Base-by-base conservation (phyloP, 495 filamentous ascomycete genomes). In the Aspergillus mulundensis region DNA sequence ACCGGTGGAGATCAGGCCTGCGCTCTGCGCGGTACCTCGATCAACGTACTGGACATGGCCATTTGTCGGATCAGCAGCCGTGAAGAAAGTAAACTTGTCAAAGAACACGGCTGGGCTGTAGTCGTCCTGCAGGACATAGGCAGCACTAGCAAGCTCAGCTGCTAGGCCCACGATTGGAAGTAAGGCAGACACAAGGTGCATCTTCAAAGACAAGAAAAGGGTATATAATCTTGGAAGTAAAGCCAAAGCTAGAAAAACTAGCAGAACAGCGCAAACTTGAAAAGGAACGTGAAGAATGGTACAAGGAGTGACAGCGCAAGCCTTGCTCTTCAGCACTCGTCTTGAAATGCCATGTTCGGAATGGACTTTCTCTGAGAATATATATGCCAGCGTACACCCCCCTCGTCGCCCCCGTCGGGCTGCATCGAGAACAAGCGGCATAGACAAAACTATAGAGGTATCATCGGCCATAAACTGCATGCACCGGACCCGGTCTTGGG, bases 11-110 rank as follows among this genome's bases (percentile, higher is more conserved):
- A 87, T 83, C 7, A 90, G 72, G 4, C 75, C 77, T 18, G 67
- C 60, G 15, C 59, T 54, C 49, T 77, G 73, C 39, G 88, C 89
- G 0, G 73, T 77, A 5, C 43, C 30, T 18, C 70, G 71, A 58
- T 79, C 67, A 34, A 81, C 74, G 64, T 87, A 91, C 45, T 82
- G 61, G 58, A 91, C 88, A 64, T 79, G 86, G 15, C 87, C 88
- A 50, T 84, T 64, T 5, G 87, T 91, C 14, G 87, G 87, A 61
- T 92, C 87, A 0, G 69, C 10, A 5, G 34, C 58, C 50, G 73
- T 76, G 54, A 67, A 73, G 62, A 79, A 78, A 28, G 66, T 64
- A 66, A 86, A 85, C 38, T 77, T 77, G 57, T 79, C 73, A 62
- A 84, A 84, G 64, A 84, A 85, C 8, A 68, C 56, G 34, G 58